Base-by-base conservation (phyloP, 2,329 filamentous ascomycete species). In the Trichophaea hybrida region DNA sequence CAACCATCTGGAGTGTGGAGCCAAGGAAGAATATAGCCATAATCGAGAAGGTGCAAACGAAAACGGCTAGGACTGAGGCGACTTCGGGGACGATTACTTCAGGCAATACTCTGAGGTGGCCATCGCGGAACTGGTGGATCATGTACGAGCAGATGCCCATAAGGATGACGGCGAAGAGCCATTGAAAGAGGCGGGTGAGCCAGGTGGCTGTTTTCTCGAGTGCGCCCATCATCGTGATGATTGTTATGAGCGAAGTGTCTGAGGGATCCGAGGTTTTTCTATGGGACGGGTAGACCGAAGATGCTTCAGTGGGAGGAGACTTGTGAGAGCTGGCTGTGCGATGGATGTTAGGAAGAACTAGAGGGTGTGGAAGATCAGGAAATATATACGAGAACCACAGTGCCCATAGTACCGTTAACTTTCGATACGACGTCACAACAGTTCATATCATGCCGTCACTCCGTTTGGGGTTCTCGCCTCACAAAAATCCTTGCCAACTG, bases 131-230 rank as follows among this genome's bases (percentile, higher is more conserved):
- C 57, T 67, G 55, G 48, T 68, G 57, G 44, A 67, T 62, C 49
- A 68, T 66, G 58, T 65, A 68, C 44, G 64, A 62, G 13, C 64
- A 62, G 40, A 58, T 44, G 37, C 66, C 65, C 5, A 64, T 57
- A 34, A 68, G 66, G 57, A 66, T 65, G 38, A 67, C 44, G 32
- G 63, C 61, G 53, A 67, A 65, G 34, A 56, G 37, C 24, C 64
- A 62, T 50, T 68, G 67, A 48, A 68, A 57, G 59, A 68, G 57
- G 31, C 67, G 65, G 44, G 61, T 63, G 12, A 38, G 34, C 62
- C 61, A 68, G 55, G 62, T 54, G 31, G 51, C 48, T 10, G n/a
- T 24, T 7, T 6, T 53, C 8, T 12, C 50, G 33, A 33, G n/a
- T 5, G 4, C 50, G 50, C 8, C 10, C 4, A 37, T 10, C 50